Evolutionary conservation across 495 filamentous ascomycete genomes (phyloP).

Genomic region (Cenococcum geophilum): DNA sequence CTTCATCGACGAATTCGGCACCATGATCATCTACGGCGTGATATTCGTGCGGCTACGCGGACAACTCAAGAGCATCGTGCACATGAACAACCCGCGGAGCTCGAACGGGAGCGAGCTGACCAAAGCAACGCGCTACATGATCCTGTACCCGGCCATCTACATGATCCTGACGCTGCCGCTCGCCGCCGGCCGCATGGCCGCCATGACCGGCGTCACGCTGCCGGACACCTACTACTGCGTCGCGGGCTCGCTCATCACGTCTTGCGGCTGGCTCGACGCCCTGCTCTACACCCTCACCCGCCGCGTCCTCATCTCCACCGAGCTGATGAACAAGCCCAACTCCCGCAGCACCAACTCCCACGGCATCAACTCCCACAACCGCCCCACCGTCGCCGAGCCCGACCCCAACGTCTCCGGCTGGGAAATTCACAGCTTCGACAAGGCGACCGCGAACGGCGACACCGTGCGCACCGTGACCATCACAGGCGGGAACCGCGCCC

Average conservation of each 20-base stretch:
- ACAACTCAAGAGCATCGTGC: conserved; percentile 38
- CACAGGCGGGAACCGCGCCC: background rate
- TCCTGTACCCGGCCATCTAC: conserved; percentile 71
- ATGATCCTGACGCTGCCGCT: conserved; percentile 65
- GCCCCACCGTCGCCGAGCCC: background rate
- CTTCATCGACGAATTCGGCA: conserved; percentile 62
- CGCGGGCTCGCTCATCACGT: conserved; percentile 66
- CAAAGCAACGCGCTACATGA: conserved; percentile 57
- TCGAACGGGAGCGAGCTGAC: conserved; percentile 26
- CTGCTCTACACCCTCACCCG: conserved; percentile 68
- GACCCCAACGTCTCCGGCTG: background rate
- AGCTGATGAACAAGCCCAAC: background rate
- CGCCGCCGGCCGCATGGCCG: conserved; percentile 61
- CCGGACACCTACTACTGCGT: conserved; percentile 57
- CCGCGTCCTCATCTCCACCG: conserved; percentile 31
- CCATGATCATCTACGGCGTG: conserved; percentile 56
- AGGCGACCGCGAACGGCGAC: background rate
- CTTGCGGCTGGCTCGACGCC: conserved; percentile 68
- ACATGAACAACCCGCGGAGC: conserved; percentile 18
- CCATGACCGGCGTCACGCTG: conserved; percentile 51
- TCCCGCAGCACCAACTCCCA: background rate
- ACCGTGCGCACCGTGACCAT: background rate
- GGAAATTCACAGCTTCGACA: conserved; percentile 1
- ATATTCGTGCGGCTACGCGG: conserved; percentile 55
- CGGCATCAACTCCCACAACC: no score